These are phyloP conservation scores for Tylopilus sp. DNA, from an alignment of 1,284 basidiomycete genomes.

Conservation along the genomic window DNA sequence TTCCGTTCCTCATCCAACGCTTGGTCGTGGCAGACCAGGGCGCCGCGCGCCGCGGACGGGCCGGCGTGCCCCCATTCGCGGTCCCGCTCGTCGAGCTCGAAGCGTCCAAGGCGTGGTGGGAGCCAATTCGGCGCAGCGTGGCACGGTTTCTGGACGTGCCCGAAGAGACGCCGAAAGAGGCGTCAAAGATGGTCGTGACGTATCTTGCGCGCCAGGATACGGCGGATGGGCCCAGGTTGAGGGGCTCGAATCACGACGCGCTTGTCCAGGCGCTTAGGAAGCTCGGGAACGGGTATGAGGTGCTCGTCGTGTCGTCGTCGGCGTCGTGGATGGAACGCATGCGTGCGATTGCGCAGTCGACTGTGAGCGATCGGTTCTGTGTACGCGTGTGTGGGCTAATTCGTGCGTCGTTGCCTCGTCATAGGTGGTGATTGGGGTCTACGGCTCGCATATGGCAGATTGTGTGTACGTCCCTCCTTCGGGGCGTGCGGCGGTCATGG, in stretches of 20 bases:
- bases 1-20: slow-evolving; percentile 72
- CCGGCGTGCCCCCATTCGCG: slow-evolving; percentile 42
- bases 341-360: slow-evolving; percentile 66
- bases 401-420: not conserved
- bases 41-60: slow-evolving; percentile 48
- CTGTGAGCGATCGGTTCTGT: slow-evolving; percentile 44
- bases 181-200: slow-evolving; percentile 55
- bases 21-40: slow-evolving; percentile 72
- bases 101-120: slow-evolving; percentile 67
- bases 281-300: slow-evolving; percentile 58
- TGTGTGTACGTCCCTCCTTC: slow-evolving; percentile 67
- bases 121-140: slow-evolving; percentile 57
- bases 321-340: slow-evolving; percentile 57
- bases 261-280: slow-evolving; percentile 49
- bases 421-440: slow-evolving; percentile 57
- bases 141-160: slow-evolving; percentile 47
- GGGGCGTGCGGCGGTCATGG: slow-evolving; percentile 60
- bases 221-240: slow-evolving; percentile 42
- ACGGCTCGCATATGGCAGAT: slow-evolving; percentile 71
- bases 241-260: slow-evolving; percentile 47
- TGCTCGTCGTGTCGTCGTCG: slow-evolving; percentile 59
- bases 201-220: slow-evolving; percentile 67
- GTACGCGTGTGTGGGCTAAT: not conserved
- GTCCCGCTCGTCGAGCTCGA: slow-evolving; percentile 58
- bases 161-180: slow-evolving; percentile 31